Base-by-base conservation (phyloP, 1,284 basidiomycete species). In the Ganoderma lucidum region DNA sequence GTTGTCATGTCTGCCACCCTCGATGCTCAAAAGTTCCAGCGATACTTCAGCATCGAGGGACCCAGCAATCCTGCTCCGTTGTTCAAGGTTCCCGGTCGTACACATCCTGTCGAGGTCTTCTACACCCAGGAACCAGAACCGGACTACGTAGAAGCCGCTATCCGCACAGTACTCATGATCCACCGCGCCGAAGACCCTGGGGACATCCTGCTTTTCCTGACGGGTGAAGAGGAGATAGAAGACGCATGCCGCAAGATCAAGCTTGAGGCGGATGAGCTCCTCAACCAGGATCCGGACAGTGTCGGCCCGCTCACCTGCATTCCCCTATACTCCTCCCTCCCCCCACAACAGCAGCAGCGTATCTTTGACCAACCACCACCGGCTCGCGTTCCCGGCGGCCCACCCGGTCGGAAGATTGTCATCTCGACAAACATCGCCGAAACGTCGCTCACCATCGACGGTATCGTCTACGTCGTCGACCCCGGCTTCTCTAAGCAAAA, bases 1-100 rank as follows among this genome's bases (percentile, higher is more conserved):
- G 96, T 99, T 70, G 87, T 99, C 85, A 99, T 99, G 98, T 96
- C 94, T 56, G 98, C 98, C 44, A 99, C 98, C 1, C 90, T 99
- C 42, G 97, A 99, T 77, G 96, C 97, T 0, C 87, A 93, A 78
- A 99, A 99, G 81, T 99, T 99, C 83, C 96, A 97, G 80, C 95
- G 92, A 77, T 99, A 99, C 85, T 99, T 99, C 80, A 91, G 90
- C 68, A 83, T 94, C 70, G 82, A 83, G 2, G 83, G 84, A 6
- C 71, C 79, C 2, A 78, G 74, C 9, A 74, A 77, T 35, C 77
- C 81, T 0, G 97, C 96, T 0, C 97, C 97, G 0, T 83, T 99
- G 15, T 95, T 99, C 85, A 96, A 97, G 79, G 96, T 99, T 6
- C 97, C 96, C 1, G 98, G 98, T 42, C 90, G 97, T 56, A 97